Conservation (phyloP, 2,329 filamentous ascomycete species). For the Incumbomyces delicatus region DNA sequence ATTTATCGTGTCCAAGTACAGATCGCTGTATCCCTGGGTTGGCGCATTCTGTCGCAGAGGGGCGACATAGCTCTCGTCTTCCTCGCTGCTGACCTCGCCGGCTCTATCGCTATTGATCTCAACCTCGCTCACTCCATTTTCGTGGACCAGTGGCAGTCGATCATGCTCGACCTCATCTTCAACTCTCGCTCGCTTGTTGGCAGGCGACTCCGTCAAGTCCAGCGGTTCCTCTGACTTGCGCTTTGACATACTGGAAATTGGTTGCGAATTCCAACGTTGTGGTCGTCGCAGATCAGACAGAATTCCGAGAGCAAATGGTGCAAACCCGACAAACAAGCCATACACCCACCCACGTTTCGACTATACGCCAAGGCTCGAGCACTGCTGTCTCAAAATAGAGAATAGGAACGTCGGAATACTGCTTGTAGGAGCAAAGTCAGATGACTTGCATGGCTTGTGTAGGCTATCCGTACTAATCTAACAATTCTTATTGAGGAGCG, state of each 20-base stretch:
- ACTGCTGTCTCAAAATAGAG: too few species aligned
- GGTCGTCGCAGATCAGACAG: too few species aligned
- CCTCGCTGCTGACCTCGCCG: slow-evolving; percentile 26
- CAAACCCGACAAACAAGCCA: background rate
- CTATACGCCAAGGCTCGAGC: too few species aligned
- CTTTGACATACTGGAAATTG: slow-evolving; percentile 32
- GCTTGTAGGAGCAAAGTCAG: too few species aligned
- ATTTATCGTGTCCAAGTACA: slow-evolving; percentile 96
- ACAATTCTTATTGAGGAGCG: too few species aligned
- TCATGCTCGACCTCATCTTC: slow-evolving; percentile 26
- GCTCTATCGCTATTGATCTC: slow-evolving; percentile 25
- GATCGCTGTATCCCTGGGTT: slow-evolving; percentile 79
- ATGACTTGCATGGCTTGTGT: too few species aligned
- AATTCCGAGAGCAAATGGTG: background rate
- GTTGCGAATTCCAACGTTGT: background rate
- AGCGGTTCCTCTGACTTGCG: slow-evolving; percentile 36
- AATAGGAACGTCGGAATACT: too few species aligned
- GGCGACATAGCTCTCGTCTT: slow-evolving; percentile 29
- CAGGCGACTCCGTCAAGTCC: slow-evolving; percentile 31
- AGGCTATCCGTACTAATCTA: too few species aligned
- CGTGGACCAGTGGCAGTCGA: slow-evolving; percentile 14
- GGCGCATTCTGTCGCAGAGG: slow-evolving; percentile 62
- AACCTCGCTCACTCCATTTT: slow-evolving; percentile 28
- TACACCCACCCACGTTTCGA: too few species aligned
- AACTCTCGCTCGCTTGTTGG: slow-evolving; percentile 35